These are phyloP conservation scores for Podila horticola DNA, from an alignment of 192 early-diverging fungal species.

Conservation along the genomic window DNA sequence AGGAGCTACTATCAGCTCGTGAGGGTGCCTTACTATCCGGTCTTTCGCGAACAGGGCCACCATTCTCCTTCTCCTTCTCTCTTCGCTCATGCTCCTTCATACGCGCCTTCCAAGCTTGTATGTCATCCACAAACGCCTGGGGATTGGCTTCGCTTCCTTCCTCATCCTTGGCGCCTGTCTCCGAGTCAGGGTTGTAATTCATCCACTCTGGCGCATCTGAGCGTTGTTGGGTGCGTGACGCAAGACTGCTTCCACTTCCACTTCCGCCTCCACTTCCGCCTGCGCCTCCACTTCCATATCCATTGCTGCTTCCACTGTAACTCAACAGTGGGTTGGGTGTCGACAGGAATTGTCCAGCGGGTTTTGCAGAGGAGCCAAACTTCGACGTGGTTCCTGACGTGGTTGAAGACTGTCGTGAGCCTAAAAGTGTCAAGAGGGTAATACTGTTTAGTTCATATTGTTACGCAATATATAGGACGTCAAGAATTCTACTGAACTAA, in stretches of 20 bases:
- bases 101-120: constrained; percentile 67
- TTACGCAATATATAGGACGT: neutral
- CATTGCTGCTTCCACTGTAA: constrained; percentile 14
- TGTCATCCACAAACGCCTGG: constrained; percentile 57
- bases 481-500: neutral
- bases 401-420: constrained; percentile 13
- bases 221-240: constrained; percentile 17
- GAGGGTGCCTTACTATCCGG: constrained; percentile 47
- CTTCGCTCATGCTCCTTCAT: constrained; percentile 67
- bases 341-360: constrained; percentile 11
- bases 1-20: constrained; percentile 57
- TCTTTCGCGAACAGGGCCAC: constrained; percentile 13
- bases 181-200: constrained; percentile 66
- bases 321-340: constrained; percentile 6
- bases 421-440: neutral
- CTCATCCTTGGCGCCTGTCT: constrained; percentile 27
- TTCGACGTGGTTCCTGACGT: constrained; percentile 13
- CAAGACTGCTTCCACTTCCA: constrained; percentile 7
- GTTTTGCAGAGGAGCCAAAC: constrained; percentile 10
- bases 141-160: constrained; percentile 40
- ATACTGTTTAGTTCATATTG: neutral
- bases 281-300: neutral
- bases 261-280: neutral
- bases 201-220: constrained; percentile 68
- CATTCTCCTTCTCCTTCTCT: constrained; percentile 52